These are phyloP conservation scores for Erodium trifolium DNA, from an alignment of 441 rosid genomes.

Conservation along the genomic window DNA sequence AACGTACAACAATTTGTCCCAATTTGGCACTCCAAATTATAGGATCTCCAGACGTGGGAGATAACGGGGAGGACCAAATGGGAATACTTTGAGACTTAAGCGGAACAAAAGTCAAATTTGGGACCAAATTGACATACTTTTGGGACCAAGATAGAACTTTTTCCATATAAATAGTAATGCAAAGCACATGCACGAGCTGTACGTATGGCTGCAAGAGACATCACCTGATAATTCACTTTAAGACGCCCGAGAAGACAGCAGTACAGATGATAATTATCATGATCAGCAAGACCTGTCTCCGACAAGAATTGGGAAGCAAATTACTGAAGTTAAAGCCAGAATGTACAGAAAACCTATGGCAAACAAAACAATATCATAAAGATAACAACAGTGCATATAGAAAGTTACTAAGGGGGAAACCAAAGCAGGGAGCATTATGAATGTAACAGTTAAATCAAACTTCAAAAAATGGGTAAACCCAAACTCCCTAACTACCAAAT, in stretches of 20 bases:
- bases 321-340: not conserved
- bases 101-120: not conserved
- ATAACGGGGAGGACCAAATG: not conserved
- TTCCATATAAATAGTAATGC: not conserved
- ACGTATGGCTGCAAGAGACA: not conserved
- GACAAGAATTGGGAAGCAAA: not conserved
- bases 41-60: not conserved
- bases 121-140: no score
- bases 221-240: conserved; percentile 91
- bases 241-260: conserved; percentile 99
- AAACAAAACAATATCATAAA: not conserved
- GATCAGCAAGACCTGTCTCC: conserved; percentile 92
- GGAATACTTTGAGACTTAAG: not conserved
- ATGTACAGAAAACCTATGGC: conserved; percentile 1
- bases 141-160: not conserved
- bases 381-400: not conserved
- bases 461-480: not conserved
- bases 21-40: not conserved
- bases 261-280: conserved; percentile 95
- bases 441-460: not conserved
- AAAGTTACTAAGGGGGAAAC: not conserved
- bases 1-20: not conserved
- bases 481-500: no score
- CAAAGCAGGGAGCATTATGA: not conserved
- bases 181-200: not conserved